phyloP scores from a whole-genome alignment of 108 stramenopile genomes.

The Epithemia pelagica region DNA sequence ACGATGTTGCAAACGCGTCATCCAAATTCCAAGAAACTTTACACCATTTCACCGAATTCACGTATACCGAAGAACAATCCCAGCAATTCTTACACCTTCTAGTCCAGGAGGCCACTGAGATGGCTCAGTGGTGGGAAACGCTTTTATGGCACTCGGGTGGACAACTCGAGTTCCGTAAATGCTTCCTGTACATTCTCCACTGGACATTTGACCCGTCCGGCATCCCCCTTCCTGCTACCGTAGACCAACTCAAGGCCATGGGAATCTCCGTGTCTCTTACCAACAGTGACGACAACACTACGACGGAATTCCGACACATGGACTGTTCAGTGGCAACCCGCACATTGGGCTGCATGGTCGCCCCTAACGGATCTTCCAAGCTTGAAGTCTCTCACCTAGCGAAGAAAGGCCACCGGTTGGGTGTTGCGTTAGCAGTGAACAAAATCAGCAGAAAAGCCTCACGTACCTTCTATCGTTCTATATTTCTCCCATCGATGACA shows the following conservation, averaged over 20 bases:
- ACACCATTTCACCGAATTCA: background rate
- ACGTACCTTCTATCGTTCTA: background rate
- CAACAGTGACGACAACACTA: background rate
- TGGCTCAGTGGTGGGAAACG: conserved; percentile 8
- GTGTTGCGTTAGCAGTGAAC: background rate
- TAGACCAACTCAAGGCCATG: background rate
- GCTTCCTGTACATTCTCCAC: background rate
- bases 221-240: background rate
- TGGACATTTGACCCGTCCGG: conserved; percentile 1
- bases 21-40: background rate
- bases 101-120: background rate
- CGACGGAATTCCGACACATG: background rate
- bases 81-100: background rate
- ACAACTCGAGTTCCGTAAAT: conserved; percentile 5
- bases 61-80: background rate
- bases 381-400: background rate
- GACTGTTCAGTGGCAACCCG: background rate
- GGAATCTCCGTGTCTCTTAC: background rate
- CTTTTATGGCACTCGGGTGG: background rate
- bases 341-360: background rate
- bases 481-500: background rate
- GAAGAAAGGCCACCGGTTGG: background rate
- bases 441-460: background rate
- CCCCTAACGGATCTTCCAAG: background rate
- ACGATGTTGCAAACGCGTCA: background rate